phyloP scores from a whole-genome alignment of 345 rosid species.

The Clausena lansium region DNA sequence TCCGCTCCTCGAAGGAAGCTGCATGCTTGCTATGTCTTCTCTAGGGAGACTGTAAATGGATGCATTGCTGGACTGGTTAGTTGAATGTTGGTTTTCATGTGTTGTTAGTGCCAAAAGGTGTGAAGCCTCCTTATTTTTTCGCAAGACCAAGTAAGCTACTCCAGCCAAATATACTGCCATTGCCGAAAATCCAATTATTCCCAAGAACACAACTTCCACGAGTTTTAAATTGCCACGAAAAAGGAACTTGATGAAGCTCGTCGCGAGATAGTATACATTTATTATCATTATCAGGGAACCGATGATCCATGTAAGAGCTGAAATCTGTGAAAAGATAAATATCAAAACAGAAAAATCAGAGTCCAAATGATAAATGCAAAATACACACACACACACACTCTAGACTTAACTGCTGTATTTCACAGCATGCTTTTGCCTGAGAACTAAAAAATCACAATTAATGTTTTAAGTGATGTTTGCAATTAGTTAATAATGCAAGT shows the following conservation, averaged over 20 bases:
- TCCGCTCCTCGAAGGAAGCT: conserved; percentile 49
- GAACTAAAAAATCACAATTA: neutral
- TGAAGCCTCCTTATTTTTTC: conserved; percentile 44
- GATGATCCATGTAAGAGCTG: conserved; percentile 74
- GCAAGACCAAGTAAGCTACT: conserved; percentile 67
- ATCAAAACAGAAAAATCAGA: neutral
- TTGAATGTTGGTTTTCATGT: conserved; percentile 25
- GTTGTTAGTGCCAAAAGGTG: conserved; percentile 49
- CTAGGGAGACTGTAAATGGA: conserved; percentile 40
- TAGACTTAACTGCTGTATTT: neutral
- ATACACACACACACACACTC: neutral
- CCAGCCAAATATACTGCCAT: conserved; percentile 65
- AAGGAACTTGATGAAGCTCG: conserved; percentile 60
- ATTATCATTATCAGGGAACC: conserved; percentile 77
- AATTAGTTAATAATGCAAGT: neutral
- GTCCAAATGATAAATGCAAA: neutral
- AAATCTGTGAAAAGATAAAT: conserved; percentile 35
- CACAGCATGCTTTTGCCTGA: neutral
- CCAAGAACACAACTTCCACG: conserved; percentile 43
- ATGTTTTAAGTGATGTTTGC: neutral
- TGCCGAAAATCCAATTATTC: conserved; percentile 59
- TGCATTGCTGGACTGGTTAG: conserved; percentile 17
- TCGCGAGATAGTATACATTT: conserved; percentile 61
- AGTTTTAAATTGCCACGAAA: conserved; percentile 42
- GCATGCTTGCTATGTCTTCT: conserved; percentile 73